phyloP scores from a whole-genome alignment of 345 rosid species.

The Zanthoxylum bungeanum region DNA sequence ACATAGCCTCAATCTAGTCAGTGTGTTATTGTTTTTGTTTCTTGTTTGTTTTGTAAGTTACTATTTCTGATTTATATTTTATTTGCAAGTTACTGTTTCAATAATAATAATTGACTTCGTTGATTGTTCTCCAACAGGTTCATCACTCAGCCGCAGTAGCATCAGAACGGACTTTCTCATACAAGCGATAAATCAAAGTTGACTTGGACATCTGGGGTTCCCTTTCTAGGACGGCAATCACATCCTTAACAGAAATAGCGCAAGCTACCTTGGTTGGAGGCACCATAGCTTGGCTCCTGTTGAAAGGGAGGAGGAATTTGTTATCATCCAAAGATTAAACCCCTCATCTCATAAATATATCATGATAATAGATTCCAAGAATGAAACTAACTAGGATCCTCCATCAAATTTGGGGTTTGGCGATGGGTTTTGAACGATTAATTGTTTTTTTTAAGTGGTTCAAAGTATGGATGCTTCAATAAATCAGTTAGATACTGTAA shows the following conservation, averaged over 20 bases:
- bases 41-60: too few relatives aligned
- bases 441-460: too few relatives aligned
- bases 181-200: constrained; percentile 65
- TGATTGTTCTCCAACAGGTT: too few relatives aligned
- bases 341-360: background rate
- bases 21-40: too few relatives aligned
- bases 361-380: background rate
- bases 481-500: too few relatives aligned
- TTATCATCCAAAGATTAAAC: background rate
- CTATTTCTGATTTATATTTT: too few relatives aligned
- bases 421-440: too few relatives aligned
- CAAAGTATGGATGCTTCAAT: too few relatives aligned
- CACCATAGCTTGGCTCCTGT: constrained; percentile 52
- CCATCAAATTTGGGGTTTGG: background rate
- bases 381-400: too few relatives aligned
- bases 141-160: constrained; percentile 29
- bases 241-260: constrained; percentile 68
- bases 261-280: constrained; percentile 54
- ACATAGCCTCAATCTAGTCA: too few relatives aligned
- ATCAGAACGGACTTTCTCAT: constrained; percentile 45
- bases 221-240: constrained; percentile 80
- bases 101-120: too few relatives aligned
- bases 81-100: too few relatives aligned
- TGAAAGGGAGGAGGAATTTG: constrained; percentile 1
- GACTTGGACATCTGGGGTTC: constrained; percentile 96